phyloP scores from a whole-genome alignment of 1,284 basidiomycete species.

The Apiotrichum gracile region DNA sequence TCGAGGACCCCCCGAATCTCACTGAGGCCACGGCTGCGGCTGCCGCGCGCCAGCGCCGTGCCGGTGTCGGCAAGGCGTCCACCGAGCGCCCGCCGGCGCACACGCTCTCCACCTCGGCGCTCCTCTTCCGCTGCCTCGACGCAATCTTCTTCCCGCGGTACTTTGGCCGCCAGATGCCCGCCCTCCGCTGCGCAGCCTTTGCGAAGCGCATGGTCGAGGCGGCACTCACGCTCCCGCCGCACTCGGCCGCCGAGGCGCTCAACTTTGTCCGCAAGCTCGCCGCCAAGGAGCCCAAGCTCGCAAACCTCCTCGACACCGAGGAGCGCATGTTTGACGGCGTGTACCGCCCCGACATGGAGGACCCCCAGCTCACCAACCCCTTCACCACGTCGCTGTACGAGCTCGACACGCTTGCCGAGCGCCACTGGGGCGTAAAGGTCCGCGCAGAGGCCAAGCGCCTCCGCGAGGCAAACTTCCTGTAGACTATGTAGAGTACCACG shows the following conservation, averaged over 20 bases:
- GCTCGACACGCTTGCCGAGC: slow-evolving; percentile 35
- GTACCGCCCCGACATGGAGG: slow-evolving; percentile 74
- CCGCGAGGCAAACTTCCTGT: slow-evolving; percentile 32
- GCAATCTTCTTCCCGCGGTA: slow-evolving; percentile 67
- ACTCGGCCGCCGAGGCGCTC: slow-evolving; percentile 60
- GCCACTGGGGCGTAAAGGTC: slow-evolving; percentile 46
- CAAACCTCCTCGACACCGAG: slow-evolving; percentile 76
- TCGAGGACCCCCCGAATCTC: slow-evolving; percentile 48
- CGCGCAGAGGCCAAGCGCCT: slow-evolving; percentile 39
- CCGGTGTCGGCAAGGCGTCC: slow-evolving; percentile 3
- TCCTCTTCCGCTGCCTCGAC: slow-evolving; percentile 79
- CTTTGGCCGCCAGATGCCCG: slow-evolving; percentile 55
- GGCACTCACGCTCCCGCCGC: slow-evolving; percentile 71
- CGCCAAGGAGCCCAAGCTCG: slow-evolving; percentile 70
- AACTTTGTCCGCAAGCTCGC: slow-evolving; percentile 67
- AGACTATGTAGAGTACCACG: neutral
- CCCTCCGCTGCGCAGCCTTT: slow-evolving; percentile 82
- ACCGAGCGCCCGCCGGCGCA: slow-evolving; percentile 24
- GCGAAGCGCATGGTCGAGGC: slow-evolving; percentile 79
- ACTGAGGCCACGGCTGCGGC: slow-evolving; percentile 23
- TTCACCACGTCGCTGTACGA: slow-evolving; percentile 49
- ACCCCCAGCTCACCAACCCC: slow-evolving; percentile 64
- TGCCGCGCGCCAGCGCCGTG: slow-evolving; percentile 12
- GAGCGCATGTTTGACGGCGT: slow-evolving; percentile 75
- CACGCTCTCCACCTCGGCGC: slow-evolving; percentile 50